phyloP scores from a whole-genome alignment of 139 green algal species.

The Asterochloris sp. region DNA sequence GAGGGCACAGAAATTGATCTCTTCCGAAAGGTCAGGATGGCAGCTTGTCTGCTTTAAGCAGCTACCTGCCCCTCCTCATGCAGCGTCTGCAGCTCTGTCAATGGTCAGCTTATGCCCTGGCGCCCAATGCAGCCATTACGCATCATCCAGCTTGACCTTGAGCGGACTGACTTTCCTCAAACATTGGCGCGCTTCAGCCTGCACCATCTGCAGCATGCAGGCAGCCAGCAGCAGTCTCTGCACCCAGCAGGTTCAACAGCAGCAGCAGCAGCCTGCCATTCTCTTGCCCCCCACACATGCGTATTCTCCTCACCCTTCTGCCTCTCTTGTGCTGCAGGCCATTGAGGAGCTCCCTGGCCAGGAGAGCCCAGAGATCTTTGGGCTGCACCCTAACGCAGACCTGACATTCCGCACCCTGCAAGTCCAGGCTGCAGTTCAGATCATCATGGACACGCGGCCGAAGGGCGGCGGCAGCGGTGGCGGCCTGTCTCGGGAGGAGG shows the following conservation, averaged over 20 bases:
- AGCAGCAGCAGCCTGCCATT: neutral
- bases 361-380: conserved; percentile 91
- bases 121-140: too few relatives aligned
- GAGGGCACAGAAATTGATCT: conserved; percentile 74
- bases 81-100: neutral
- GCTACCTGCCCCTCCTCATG: neutral
- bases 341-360: conserved; percentile 80
- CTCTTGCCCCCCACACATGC: neutral
- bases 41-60: neutral
- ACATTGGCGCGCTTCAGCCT: too few relatives aligned
- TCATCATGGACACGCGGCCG: conserved; percentile 88
- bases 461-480: conserved; percentile 63
- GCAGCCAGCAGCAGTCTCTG: too few relatives aligned
- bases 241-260: neutral
- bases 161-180: too few relatives aligned
- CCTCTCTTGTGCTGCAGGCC: conserved; percentile 14
- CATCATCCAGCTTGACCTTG: too few relatives aligned
- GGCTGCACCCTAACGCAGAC: conserved; percentile 93
- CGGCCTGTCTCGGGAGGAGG: conserved; percentile 80
- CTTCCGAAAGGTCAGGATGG: conserved; percentile 47
- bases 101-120: too few relatives aligned
- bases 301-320: neutral
- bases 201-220: too few relatives aligned
- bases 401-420: conserved; percentile 91
- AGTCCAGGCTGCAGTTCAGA: conserved; percentile 64